Base-by-base conservation (phyloP, 768 basidiomycete species). In the Cubamyces sp. region DNA sequence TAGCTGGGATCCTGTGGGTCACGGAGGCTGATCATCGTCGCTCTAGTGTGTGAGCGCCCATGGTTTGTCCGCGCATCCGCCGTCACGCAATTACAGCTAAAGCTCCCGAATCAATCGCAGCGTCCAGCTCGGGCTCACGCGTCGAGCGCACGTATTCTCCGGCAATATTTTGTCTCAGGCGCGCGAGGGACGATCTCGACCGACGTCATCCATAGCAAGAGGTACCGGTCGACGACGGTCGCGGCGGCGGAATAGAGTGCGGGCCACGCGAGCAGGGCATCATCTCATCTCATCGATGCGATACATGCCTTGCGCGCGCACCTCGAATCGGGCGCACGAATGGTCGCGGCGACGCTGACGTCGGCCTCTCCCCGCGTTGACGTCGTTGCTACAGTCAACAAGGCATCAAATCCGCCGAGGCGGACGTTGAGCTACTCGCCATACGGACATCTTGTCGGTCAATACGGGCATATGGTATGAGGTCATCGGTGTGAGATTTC, bases 261-360 rank as follows among this genome's bases (percentile, higher is more conserved):
- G 3, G 5, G 57, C 57, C 57, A 51, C 57, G 49, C 57, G 57
- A 51, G 57, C 57, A 49, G 39, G 43, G 25, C 14, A 15, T 34
- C 34, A 34, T 34, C 34, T 7, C 43, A 25, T 42, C 48, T 51
- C 41, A 59, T 59, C 49, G 57, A 59, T 59, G 49, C 57, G 57
- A 51, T 51, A 43, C 39, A 51, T 59, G 28, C 57, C 28, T 43
- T 40, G 5, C 14, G 37, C 14, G 37, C 39, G 37, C 9, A 23
- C 40, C 49, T 21, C 5, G 47, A 15, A 57, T 57, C 55, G 55
- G 37, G 12, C 45, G 55, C 19, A 26, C 55, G 34, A 34, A 42
- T 43, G 40, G 47, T 50, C 18, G 57, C 57, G 25, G 46, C 40
- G 48, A 41, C 28, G 48, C 46, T 58, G 57, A 58, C 48, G 57